phyloP scores from a whole-genome alignment of 169 alveolate species.

The Plasmodium adleri region DNA sequence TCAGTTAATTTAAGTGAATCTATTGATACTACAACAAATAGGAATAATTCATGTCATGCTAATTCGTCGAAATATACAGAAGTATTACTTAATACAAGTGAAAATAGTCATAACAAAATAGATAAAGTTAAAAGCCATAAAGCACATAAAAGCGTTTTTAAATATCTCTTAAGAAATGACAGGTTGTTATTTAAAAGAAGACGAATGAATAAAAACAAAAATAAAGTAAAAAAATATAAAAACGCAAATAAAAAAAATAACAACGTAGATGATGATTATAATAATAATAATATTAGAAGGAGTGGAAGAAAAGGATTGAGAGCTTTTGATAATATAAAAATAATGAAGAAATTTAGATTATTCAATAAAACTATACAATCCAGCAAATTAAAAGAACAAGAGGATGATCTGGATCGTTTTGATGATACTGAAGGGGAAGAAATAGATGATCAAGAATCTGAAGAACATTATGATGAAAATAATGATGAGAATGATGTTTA shows the following conservation, averaged over 20 bases:
- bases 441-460: conserved; percentile 2
- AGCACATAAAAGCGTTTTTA: conserved; percentile 18
- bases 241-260: too few relatives aligned
- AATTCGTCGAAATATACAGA: conserved; percentile 23
- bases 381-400: not conserved
- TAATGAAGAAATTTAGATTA: conserved; percentile 34
- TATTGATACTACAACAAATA: not conserved
- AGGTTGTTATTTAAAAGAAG: conserved; percentile 19
- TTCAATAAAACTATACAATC: conserved; percentile 14
- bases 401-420: conserved; percentile 8
- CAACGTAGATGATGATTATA: too few relatives aligned
- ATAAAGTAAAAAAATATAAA: not conserved
- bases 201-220: conserved; percentile 3
- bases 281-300: not conserved
- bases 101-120: not conserved
- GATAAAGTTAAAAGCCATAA: conserved; percentile 2
- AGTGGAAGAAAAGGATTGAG: conserved; percentile 2
- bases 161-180: conserved; percentile 20
- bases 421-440: conserved; percentile 22
- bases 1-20: conserved; percentile 13
- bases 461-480: conserved; percentile 13
- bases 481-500: conserved; percentile 25
- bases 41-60: conserved; percentile 10
- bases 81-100: conserved; percentile 6
- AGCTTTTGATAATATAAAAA: conserved; percentile 11